Base-by-base conservation (phyloP, 192 early-diverging fungal species). In the Funneliformis geosporum region DNA sequence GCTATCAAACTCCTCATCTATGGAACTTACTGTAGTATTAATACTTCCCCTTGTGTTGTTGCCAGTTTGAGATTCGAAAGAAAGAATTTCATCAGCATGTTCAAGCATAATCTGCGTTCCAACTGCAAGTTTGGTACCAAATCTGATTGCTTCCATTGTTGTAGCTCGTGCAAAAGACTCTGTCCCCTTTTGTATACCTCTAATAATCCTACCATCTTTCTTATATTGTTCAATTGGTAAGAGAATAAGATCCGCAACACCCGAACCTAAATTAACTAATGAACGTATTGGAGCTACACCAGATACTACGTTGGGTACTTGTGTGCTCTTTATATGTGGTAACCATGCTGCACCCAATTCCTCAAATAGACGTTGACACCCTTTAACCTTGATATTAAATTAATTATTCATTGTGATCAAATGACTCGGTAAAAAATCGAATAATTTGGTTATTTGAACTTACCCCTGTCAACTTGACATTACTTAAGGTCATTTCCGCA, bases 141-240 rank as follows among this genome's bases (percentile, higher is more conserved):
- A 85, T 79, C 94, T 91, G 74, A 99, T 91, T 1, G 96, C 94
- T 80, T 97, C 96, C 84, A 95, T 88, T 5, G 98, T 94, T 0
- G 98, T 96, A 0, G 96, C 91, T 60, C 90, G 89, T 2, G 94
- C 93, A 89, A 99, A 98, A 5, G 95, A 94, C 67, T 93, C 90
- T 8, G 95, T 94, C 10, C 96, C 96, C 43, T 89, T 91, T 83
- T 96, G 94, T 18, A 98, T 61, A 81, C 93, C 96, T 77, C 93
- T 90, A 61, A 99, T 89, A 28, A 98, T 88, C 12, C 93, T 86
- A 28, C 98, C 98, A 79, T 99, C 98, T 77, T 92, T 90, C 61
- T 91, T 89, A 80, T 97, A 99, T 83, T 98, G 96, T 82, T 97
- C 93, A 79, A 98, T 89, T 1, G 98, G 98, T 73, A 99, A 83